These are phyloP conservation scores for Cladosporium sp. DNA, from an alignment of 2,329 filamentous ascomycete species.

Conservation along the genomic window DNA sequence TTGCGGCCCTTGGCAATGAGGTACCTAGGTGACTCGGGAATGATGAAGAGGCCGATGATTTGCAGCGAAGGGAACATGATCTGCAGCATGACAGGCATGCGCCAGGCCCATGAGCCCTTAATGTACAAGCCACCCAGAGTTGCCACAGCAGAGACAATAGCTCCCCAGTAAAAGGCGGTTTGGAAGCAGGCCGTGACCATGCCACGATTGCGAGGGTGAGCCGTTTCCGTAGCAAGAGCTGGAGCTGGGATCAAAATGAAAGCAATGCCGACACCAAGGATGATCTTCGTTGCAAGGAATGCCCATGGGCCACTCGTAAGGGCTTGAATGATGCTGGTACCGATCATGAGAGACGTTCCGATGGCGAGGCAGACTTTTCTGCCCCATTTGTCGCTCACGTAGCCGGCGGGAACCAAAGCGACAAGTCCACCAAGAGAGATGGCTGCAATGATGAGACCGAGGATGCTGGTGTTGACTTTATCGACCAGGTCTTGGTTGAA, in stretches of 20 bases:
- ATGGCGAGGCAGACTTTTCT: constrained; percentile 25
- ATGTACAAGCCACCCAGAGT: constrained; percentile 20
- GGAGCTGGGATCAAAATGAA: constrained; percentile 16
- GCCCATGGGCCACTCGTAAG: constrained; percentile 12
- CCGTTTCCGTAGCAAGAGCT: constrained; percentile 16
- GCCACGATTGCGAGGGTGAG: constrained; percentile 17
- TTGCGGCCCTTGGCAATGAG: constrained; percentile 11
- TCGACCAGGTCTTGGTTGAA: constrained; percentile 12
- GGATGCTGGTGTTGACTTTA: constrained; percentile 16
- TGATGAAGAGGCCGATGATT: constrained; percentile 12
- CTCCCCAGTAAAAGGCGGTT: constrained; percentile 17
- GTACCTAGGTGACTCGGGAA: constrained; percentile 14
- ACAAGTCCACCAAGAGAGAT: constrained; percentile 21
- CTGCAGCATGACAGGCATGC: constrained; percentile 21
- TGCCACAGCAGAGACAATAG: constrained; percentile 20
- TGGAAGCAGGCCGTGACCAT: constrained; percentile 16
- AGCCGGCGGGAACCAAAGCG: constrained; percentile 19
- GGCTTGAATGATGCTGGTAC: constrained; percentile 1
- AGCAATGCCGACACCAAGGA: constrained; percentile 18
- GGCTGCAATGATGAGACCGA: constrained; percentile 25
- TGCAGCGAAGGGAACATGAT: constrained; percentile 15
- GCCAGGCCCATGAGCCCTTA: constrained; percentile 19
- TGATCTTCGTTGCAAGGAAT: constrained; percentile 17
- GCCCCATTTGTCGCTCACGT: constrained; percentile 21
- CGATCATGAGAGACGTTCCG: constrained; percentile 36